Percentiles rank a stretch among this genome's conserved stretches.
Evolutionary conservation across 2,329 filamentous ascomycete genomes (phyloP).

Genomic region (Fusarium equiseti): DNA sequence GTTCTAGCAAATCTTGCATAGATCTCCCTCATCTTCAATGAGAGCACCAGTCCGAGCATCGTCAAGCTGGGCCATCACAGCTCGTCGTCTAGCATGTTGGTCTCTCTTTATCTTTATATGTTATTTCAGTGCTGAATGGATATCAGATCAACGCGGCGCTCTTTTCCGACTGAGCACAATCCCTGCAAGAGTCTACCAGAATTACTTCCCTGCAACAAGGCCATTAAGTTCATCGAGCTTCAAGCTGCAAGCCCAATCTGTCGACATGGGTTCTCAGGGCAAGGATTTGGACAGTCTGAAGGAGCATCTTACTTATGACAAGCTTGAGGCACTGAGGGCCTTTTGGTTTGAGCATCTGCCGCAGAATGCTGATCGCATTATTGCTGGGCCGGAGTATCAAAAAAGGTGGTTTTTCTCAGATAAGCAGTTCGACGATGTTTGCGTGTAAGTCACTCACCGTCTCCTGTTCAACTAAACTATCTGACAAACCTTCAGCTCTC

Average conservation of each 20-base stretch:
- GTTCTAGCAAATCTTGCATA: too few relatives aligned
- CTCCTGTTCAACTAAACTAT: too few relatives aligned
- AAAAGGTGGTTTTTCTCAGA: conserved; percentile 54
- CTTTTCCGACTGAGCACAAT: conserved; percentile 15
- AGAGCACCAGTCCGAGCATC: conserved; percentile 12
- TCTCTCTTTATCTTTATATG: conserved; percentile 34
- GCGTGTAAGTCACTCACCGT: conserved; percentile 47
- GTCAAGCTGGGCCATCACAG: conserved; percentile 11
- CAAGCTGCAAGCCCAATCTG: neutral
- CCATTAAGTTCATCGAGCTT: conserved; percentile 13
- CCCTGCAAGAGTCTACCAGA: conserved; percentile 10
- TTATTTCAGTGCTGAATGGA: conserved; percentile 38
- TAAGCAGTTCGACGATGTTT: conserved; percentile 52
- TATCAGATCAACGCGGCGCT: conserved; percentile 28
- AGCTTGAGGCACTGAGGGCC: conserved; percentile 50
- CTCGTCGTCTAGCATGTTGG: conserved; percentile 40
- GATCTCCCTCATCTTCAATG: conserved; percentile 10
- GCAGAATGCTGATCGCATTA: conserved; percentile 43
- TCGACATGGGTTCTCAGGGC: conserved; percentile 7
- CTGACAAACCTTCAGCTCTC: conserved; percentile 37
- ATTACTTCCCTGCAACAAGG: neutral
- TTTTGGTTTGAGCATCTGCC: conserved; percentile 57
- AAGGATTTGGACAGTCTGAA: conserved; percentile 22
- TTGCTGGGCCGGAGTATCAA: conserved; percentile 45
- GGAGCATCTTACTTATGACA: conserved; percentile 44